These are phyloP conservation scores for Yamadazyma sp. DNA, from an alignment of 1,139 yeast species.

Conservation along the genomic window DNA sequence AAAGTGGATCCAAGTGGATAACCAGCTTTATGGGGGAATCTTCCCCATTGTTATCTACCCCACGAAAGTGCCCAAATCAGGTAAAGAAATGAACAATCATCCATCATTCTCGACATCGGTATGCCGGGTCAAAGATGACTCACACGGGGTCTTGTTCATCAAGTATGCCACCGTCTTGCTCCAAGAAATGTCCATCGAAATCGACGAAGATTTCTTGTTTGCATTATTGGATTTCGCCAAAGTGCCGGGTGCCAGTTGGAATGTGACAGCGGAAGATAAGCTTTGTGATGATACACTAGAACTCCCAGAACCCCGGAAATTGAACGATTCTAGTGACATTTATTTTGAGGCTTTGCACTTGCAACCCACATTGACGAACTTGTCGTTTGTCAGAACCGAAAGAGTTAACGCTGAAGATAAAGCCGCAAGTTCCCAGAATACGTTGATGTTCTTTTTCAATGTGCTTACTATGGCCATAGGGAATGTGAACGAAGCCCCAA, in stretches of 20 bases:
- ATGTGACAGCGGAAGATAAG: slow-evolving; percentile 44
- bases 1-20: slow-evolving; percentile 95
- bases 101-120: slow-evolving; percentile 88
- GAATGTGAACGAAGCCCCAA: slow-evolving; percentile 95
- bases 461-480: slow-evolving; percentile 96
- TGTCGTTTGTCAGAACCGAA: slow-evolving; percentile 92
- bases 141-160: slow-evolving; percentile 86
- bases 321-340: slow-evolving; percentile 66
- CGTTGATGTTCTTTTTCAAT: slow-evolving; percentile 75
- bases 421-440: slow-evolving; percentile 56
- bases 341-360: slow-evolving; percentile 91
- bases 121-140: slow-evolving; percentile 80
- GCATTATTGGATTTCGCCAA: slow-evolving; percentile 79
- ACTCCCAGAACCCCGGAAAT: slow-evolving; percentile 68
- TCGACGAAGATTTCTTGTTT: slow-evolving; percentile 90
- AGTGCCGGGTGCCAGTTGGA: slow-evolving; percentile 73
- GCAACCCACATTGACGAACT: slow-evolving; percentile 85
- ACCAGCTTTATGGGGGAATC: slow-evolving; percentile 83
- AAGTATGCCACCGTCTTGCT: slow-evolving; percentile 87
- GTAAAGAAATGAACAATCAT: slow-evolving; percentile 81
- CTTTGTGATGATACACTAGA: slow-evolving; percentile 63
- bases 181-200: slow-evolving; percentile 89
- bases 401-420: slow-evolving; percentile 60
- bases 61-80: slow-evolving; percentile 81
- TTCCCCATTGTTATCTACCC: slow-evolving; percentile 93